phyloP scores from a whole-genome alignment of 257 asterid species.

The Coffea canephora region DNA sequence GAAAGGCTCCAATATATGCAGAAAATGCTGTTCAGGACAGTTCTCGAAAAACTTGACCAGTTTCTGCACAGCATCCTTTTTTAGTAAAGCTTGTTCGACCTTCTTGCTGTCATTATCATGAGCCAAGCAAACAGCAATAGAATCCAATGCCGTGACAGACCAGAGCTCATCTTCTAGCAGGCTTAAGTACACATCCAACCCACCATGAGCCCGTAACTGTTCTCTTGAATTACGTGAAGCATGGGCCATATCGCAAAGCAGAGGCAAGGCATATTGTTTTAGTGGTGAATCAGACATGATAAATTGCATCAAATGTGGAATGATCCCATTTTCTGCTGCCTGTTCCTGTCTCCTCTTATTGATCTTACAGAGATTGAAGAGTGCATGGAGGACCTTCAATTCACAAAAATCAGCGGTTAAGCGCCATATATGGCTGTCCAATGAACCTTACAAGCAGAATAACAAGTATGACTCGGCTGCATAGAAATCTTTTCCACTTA shows the following conservation, averaged over 20 bases:
- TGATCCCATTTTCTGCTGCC: conserved; percentile 97
- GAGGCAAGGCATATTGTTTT: conserved; percentile 86
- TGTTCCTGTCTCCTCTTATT: conserved; percentile 99
- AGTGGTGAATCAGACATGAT: conserved; percentile 89
- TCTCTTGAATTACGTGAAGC: conserved; percentile 98
- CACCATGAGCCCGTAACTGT: conserved; percentile 98
- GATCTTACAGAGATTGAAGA: conserved; percentile 97
- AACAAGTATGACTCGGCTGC: neutral
- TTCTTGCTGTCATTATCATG: conserved; percentile 88
- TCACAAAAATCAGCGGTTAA: conserved; percentile 31
- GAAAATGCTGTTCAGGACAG: conserved; percentile 94
- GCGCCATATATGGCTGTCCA: neutral
- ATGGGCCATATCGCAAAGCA: conserved; percentile 98
- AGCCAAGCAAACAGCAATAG: conserved; percentile 97
- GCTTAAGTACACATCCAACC: conserved; percentile 87
- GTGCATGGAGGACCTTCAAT: conserved; percentile 84
- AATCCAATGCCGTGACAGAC: conserved; percentile 98
- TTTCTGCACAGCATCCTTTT: conserved; percentile 87
- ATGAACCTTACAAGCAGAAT: neutral
- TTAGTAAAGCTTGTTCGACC: conserved; percentile 90
- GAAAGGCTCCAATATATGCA: conserved; percentile 95
- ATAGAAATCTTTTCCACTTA: neutral
- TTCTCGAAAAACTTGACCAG: conserved; percentile 83
- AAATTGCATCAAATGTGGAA: conserved; percentile 93
- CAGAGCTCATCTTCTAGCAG: conserved; percentile 91